Evolutionary conservation across 2,329 filamentous ascomycete genomes (phyloP).

Genomic region (Aspergillus sp.): DNA sequence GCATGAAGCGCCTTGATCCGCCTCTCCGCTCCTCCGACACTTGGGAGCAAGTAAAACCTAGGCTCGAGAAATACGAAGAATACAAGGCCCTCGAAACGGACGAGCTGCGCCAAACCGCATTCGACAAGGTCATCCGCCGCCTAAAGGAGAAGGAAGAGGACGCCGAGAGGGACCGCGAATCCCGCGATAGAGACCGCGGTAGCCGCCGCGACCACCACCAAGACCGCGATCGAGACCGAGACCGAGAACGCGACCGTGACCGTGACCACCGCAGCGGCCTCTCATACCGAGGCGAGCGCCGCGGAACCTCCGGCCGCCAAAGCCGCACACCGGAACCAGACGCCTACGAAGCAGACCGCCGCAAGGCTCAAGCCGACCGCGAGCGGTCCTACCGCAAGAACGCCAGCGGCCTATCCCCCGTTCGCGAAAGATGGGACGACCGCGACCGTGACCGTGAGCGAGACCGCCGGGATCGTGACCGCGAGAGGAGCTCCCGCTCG

Average conservation of each 20-base stretch:
- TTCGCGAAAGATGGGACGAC: slow-evolving; percentile 44
- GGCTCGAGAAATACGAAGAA: slow-evolving; percentile 80
- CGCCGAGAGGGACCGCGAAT: slow-evolving; percentile 63
- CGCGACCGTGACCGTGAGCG: slow-evolving; percentile 42
- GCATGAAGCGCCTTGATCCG: slow-evolving; percentile 88
- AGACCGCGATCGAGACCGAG: slow-evolving; percentile 53
- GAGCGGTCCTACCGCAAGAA: slow-evolving; percentile 90
- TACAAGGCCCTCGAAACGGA: slow-evolving; percentile 83
- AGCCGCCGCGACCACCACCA: slow-evolving; percentile 58
- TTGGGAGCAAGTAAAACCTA: slow-evolving; percentile 84
- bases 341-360: slow-evolving; percentile 91
- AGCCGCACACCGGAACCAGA: slow-evolving; percentile 92
- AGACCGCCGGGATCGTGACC: slow-evolving; percentile 47
- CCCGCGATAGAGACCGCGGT: slow-evolving; percentile 50
- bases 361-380: slow-evolving; percentile 89
- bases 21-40: slow-evolving; percentile 77
- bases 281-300: slow-evolving; percentile 42
- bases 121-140: slow-evolving; percentile 89
- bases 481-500: slow-evolving; percentile 39
- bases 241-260: slow-evolving; percentile 61
- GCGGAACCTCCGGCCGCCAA: slow-evolving; percentile 57
- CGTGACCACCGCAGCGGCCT: slow-evolving; percentile 58
- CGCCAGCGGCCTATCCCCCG: slow-evolving; percentile 62
- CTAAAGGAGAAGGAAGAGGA: slow-evolving; percentile 92
- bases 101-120: slow-evolving; percentile 78